Conservation (phyloP, 1,284 basidiomycete genomes). For the Naganishia cerealis region DNA sequence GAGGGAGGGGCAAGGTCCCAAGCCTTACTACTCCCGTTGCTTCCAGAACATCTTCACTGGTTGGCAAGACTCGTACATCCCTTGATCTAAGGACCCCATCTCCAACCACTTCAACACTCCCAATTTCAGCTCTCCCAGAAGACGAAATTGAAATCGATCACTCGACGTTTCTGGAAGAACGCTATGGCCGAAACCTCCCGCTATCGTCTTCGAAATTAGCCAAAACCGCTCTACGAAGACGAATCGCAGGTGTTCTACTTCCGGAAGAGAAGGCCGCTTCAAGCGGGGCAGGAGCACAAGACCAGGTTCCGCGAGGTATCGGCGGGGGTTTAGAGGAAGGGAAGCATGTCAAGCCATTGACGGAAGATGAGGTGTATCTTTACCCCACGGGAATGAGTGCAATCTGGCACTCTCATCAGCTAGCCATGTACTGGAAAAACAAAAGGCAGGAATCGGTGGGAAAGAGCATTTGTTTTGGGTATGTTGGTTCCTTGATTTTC, state of each 20-base stretch:
- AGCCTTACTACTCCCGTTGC: slow-evolving; percentile 3
- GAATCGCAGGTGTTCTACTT: slow-evolving; percentile 83
- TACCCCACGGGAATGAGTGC: slow-evolving; percentile 88
- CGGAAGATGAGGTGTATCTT: slow-evolving; percentile 83
- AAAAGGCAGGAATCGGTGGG: slow-evolving; percentile 54
- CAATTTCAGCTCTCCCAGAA: slow-evolving; percentile 34
- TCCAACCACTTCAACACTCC: neutral
- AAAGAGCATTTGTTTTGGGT: slow-evolving; percentile 94
- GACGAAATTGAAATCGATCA: slow-evolving; percentile 57
- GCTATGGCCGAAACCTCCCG: slow-evolving; percentile 91
- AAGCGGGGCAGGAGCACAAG: slow-evolving; percentile 35
- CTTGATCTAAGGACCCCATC: slow-evolving; percentile 6
- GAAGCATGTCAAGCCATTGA: slow-evolving; percentile 60
- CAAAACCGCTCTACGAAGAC: slow-evolving; percentile 78
- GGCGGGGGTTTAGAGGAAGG: slow-evolving; percentile 48
- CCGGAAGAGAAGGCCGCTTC: slow-evolving; percentile 58
- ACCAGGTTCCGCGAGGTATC: slow-evolving; percentile 45
- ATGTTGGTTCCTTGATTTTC: slow-evolving; percentile 42
- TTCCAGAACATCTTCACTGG: slow-evolving; percentile 19
- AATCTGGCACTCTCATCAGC: slow-evolving; percentile 85
- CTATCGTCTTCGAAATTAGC: slow-evolving; percentile 70
- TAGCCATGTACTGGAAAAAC: slow-evolving; percentile 60
- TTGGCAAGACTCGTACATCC: slow-evolving; percentile 8
- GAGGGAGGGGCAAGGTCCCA: slow-evolving; percentile 52
- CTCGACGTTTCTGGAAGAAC: slow-evolving; percentile 75